phyloP scores from a whole-genome alignment of 208 protist genomes.

The Naegleria lovaniensis region DNA sequence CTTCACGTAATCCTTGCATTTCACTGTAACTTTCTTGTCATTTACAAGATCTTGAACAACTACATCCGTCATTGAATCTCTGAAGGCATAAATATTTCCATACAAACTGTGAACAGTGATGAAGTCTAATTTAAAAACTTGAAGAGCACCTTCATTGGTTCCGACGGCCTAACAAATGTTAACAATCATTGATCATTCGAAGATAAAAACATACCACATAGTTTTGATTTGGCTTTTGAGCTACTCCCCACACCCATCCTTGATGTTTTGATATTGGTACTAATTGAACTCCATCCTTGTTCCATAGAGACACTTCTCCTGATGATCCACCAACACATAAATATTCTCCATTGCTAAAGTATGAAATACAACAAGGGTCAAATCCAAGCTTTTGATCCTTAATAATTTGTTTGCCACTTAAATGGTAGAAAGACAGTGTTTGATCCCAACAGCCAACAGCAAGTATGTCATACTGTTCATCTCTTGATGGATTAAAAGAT shows the following conservation, averaged over 20 bases:
- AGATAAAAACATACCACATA: slow-evolving; percentile 44
- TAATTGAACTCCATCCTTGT: slow-evolving; percentile 71
- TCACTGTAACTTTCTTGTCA: slow-evolving; percentile 70
- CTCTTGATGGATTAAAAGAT: slow-evolving; percentile 75
- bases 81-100: slow-evolving; percentile 85
- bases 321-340: slow-evolving; percentile 82
- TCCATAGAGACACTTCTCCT: slow-evolving; percentile 76
- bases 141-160: slow-evolving; percentile 78
- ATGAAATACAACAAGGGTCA: slow-evolving; percentile 83
- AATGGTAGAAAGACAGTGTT: slow-evolving; percentile 86
- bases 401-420: slow-evolving; percentile 60
- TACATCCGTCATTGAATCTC: slow-evolving; percentile 89
- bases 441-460: slow-evolving; percentile 89
- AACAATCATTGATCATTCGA: slow-evolving; percentile 4
- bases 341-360: slow-evolving; percentile 79
- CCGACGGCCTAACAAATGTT: slow-evolving; percentile 49
- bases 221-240: slow-evolving; percentile 63
- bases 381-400: slow-evolving; percentile 72
- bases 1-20: slow-evolving; percentile 85
- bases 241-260: slow-evolving; percentile 73
- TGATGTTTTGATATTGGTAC: slow-evolving; percentile 60
- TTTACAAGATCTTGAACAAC: slow-evolving; percentile 83
- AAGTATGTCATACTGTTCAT: slow-evolving; percentile 77
- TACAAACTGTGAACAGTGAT: slow-evolving; percentile 85
- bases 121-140: slow-evolving; percentile 70